Evolutionary conservation across 2,329 filamentous ascomycete species (phyloP).

Genomic region (Cyphellophora attinorum): DNA sequence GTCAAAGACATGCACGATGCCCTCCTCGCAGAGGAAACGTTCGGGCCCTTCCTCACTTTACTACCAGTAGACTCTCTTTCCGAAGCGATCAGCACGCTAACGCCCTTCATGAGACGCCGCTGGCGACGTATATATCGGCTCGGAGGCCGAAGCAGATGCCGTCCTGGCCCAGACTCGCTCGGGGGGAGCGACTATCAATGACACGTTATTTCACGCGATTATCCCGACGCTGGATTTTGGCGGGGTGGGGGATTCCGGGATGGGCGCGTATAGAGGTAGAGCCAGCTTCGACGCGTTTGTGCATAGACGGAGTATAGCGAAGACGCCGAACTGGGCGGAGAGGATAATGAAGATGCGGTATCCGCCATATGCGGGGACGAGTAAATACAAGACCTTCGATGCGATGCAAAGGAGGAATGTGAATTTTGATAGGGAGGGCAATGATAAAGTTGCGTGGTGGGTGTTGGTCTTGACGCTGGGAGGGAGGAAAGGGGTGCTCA

Average conservation of each 20-base stretch:
- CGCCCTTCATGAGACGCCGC: constrained; percentile 68
- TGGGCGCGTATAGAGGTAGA: constrained; percentile 67
- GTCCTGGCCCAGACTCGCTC: constrained; percentile 56
- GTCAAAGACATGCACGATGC: constrained; percentile 66
- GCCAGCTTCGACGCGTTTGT: constrained; percentile 56
- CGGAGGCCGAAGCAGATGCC: constrained; percentile 67
- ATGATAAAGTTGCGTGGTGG: constrained; percentile 13
- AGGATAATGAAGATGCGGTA: constrained; percentile 47
- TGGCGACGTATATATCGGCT: constrained; percentile 80
- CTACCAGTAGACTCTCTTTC: constrained; percentile 71
- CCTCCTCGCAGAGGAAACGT: constrained; percentile 74
- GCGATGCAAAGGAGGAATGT: constrained; percentile 43
- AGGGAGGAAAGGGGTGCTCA: no score
- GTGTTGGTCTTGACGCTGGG: constrained; percentile 18
- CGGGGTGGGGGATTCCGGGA: constrained; percentile 70
- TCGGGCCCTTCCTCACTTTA: constrained; percentile 85
- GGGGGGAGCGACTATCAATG: constrained; percentile 51
- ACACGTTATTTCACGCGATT: constrained; percentile 59
- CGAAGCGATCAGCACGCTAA: constrained; percentile 74
- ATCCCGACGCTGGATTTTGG: constrained; percentile 69
- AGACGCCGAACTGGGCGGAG: constrained; percentile 53
- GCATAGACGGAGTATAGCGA: constrained; percentile 49
- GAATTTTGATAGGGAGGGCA: constrained; percentile 52
- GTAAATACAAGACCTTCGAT: constrained; percentile 43
- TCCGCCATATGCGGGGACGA: constrained; percentile 45